A percentile compares a stretch with the other conserved stretches of the same genome.
Evolutionary conservation across 1,139 yeast genomes (phyloP).

Genomic region (Insectozyma bohioensis): DNA sequence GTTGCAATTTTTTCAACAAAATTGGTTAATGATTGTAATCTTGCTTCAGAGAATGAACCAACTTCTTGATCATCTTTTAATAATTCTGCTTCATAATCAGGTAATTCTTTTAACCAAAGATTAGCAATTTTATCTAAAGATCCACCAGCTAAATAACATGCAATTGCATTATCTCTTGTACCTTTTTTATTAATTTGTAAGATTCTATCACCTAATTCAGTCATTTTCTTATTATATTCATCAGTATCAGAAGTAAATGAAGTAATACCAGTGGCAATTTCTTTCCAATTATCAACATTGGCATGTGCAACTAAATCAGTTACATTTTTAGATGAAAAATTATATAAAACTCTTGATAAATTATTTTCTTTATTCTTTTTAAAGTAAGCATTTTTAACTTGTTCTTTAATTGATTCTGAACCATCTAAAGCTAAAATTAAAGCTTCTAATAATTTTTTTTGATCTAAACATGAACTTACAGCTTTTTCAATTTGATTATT

Average conservation of each 20-base stretch:
- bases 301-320: constrained; percentile 78
- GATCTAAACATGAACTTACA: constrained; percentile 62
- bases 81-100: constrained; percentile 53
- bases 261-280: constrained; percentile 68
- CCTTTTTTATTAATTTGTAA: constrained; percentile 27
- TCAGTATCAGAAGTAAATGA: constrained; percentile 51
- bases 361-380: constrained; percentile 53
- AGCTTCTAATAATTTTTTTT: constrained; percentile 73
- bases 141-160: constrained; percentile 79
- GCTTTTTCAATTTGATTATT: constrained; percentile 68
- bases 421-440: constrained; percentile 77
- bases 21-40: constrained; percentile 75
- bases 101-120: constrained; percentile 82
- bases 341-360: constrained; percentile 72
- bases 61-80: constrained; percentile 39
- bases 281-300: constrained; percentile 79
- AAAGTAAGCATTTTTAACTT: constrained; percentile 74
- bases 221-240: constrained; percentile 54
- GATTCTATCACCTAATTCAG: constrained; percentile 70
- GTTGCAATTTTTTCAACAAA: constrained; percentile 84
- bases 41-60: constrained; percentile 78
- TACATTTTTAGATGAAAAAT: constrained; percentile 58
- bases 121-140: constrained; percentile 76
- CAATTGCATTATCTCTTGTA: constrained; percentile 68
- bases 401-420: constrained; percentile 57